These are phyloP conservation scores for Podospora conica DNA, from an alignment of 495 filamentous ascomycete genomes.

Conservation along the genomic window DNA sequence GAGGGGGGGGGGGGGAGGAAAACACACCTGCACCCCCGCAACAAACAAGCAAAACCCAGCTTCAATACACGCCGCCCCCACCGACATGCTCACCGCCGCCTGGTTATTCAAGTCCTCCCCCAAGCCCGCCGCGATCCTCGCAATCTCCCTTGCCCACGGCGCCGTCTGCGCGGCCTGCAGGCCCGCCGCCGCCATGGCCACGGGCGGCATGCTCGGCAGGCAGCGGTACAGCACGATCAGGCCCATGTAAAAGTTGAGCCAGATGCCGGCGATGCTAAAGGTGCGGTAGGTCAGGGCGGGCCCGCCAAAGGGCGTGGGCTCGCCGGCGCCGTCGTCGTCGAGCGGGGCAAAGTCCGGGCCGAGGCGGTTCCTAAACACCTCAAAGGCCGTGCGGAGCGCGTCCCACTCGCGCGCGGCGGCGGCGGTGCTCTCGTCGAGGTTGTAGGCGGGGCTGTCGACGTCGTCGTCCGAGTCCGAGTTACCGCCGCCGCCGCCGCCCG, in stretches of 20 bases:
- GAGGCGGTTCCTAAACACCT: constrained; percentile 56
- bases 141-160: constrained; percentile 64
- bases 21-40: constrained; percentile 59
- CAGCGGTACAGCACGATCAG: constrained; percentile 70
- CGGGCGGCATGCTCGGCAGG: constrained; percentile 85
- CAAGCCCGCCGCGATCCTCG: constrained; percentile 74
- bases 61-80: constrained; percentile 77
- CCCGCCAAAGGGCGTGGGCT: constrained; percentile 62
- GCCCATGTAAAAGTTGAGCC: constrained; percentile 76
- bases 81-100: constrained; percentile 63
- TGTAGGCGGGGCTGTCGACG: constrained; percentile 26
- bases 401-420: constrained; percentile 78
- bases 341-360: constrained; percentile 74
- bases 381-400: constrained; percentile 62
- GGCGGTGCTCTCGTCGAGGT: constrained; percentile 53
- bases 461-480: constrained; percentile 32
- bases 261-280: constrained; percentile 77
- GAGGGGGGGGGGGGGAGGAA: not conserved
- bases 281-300: constrained; percentile 75
- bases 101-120: constrained; percentile 55
- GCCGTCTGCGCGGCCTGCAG: constrained; percentile 65
- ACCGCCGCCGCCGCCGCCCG: too few species aligned
- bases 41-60: constrained; percentile 76
- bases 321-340: constrained; percentile 67
- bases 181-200: constrained; percentile 78